A percentile compares a stretch with the other conserved stretches of the same genome.
Conservation (phyloP, 139 green algal species). For the Diplosphaera chodatii region DNA sequence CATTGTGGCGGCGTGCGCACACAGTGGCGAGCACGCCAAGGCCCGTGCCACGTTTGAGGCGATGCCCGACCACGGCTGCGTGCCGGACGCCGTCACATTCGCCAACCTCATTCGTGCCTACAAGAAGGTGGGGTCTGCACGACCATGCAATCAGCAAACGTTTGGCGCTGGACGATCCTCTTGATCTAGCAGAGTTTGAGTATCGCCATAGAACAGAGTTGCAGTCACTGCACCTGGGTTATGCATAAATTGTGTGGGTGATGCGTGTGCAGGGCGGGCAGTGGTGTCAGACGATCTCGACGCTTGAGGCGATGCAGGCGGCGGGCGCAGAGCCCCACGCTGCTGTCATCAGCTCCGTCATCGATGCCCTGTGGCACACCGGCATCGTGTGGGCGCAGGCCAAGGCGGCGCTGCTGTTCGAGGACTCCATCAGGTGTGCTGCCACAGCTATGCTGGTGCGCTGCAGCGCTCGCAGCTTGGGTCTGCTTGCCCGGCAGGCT, state of each 20-base stretch:
- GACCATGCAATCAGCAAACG: no score
- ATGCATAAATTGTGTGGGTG: no score
- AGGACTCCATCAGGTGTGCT: conserved; percentile 35
- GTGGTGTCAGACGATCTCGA: conserved; percentile 36
- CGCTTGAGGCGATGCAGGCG: conserved; percentile 62
- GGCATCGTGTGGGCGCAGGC: conserved; percentile 52
- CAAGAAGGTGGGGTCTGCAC: conserved; percentile 22
- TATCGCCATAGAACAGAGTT: no score
- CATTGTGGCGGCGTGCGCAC: conserved; percentile 27
- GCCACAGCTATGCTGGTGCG: no score
- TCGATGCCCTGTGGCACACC: conserved; percentile 53
- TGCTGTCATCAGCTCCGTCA: conserved; percentile 33
- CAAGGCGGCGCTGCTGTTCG: conserved; percentile 49
- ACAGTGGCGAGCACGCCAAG: conserved; percentile 14
- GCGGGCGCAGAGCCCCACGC: conserved; percentile 31
- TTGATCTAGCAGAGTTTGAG: no score
- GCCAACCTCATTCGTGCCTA: conserved; percentile 52
- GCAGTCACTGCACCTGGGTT: no score
- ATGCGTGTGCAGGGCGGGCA: conserved; percentile 23
- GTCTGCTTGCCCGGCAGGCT: no score
- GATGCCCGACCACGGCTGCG: conserved; percentile 38
- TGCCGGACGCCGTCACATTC: conserved; percentile 51
- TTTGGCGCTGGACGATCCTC: no score
- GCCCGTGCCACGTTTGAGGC: conserved; percentile 18
- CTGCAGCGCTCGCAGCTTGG: conserved; percentile 1